Conservation (phyloP, 352 stramenopile species). For the Phytophthora pini region DNA sequence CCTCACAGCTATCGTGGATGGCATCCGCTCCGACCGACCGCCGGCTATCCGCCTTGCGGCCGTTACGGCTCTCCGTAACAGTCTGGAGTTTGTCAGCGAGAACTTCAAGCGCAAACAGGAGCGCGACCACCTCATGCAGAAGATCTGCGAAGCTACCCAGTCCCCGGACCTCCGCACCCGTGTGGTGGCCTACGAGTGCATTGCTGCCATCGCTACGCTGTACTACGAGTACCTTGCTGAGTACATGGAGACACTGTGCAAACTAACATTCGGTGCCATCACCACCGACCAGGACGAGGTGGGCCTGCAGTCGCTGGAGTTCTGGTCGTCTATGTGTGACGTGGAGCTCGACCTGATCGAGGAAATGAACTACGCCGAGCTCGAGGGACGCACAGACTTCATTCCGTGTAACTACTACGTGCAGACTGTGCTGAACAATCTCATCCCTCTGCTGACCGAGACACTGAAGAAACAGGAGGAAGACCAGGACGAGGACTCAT, state of each 20-base stretch:
- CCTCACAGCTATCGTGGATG: slow-evolving; percentile 97
- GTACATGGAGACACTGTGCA: slow-evolving; percentile 97
- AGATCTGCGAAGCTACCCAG: slow-evolving; percentile 96
- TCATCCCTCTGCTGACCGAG: slow-evolving; percentile 94
- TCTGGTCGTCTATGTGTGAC: slow-evolving; percentile 98
- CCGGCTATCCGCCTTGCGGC: slow-evolving; percentile 93
- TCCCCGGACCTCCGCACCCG: slow-evolving; percentile 87
- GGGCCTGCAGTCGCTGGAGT: slow-evolving; percentile 96
- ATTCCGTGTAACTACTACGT: slow-evolving; percentile 92
- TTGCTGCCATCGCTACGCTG: slow-evolving; percentile 93
- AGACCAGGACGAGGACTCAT: slow-evolving; percentile 94
- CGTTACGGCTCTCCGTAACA: slow-evolving; percentile 94
- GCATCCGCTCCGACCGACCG: slow-evolving; percentile 89
- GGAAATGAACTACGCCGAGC: slow-evolving; percentile 88
- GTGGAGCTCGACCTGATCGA: slow-evolving; percentile 95
- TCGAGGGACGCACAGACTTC: slow-evolving; percentile 53
- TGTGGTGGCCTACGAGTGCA: slow-evolving; percentile 95
- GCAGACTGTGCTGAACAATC: slow-evolving; percentile 79
- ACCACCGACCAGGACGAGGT: slow-evolving; percentile 92
- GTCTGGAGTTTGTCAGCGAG: slow-evolving; percentile 93
- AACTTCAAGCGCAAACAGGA: slow-evolving; percentile 97
- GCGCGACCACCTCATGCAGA: slow-evolving; percentile 96
- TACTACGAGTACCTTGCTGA: slow-evolving; percentile 97
- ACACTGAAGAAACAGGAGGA: slow-evolving; percentile 96
- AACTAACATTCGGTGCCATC: slow-evolving; percentile 96